Percentiles rank a stretch among this genome's conserved stretches.
phyloP scores from a whole-genome alignment of 2,329 filamentous ascomycete genomes.

The Fusarium illudens region DNA sequence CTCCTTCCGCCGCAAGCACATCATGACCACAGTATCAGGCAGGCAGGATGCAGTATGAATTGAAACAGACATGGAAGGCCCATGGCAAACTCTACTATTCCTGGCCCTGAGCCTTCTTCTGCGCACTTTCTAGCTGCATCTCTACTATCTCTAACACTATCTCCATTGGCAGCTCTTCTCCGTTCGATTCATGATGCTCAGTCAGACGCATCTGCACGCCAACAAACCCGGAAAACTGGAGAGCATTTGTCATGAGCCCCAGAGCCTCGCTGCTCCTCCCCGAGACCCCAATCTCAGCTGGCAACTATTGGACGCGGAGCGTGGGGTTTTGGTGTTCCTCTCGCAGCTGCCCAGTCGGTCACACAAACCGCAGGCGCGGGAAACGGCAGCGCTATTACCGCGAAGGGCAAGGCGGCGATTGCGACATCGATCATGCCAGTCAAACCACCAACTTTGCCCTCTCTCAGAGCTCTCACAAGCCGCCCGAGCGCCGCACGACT shows the following conservation, averaged over 20 bases:
- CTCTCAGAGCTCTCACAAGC: conserved; percentile 17
- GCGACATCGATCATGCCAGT: conserved; percentile 38
- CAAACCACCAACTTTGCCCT: conserved; percentile 23
- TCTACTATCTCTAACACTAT: background rate
- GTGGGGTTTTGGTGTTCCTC: conserved; percentile 15
- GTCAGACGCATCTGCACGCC: background rate
- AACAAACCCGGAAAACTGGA: background rate
- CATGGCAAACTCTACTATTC: background rate
- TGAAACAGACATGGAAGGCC: too few species aligned
- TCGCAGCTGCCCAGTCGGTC: background rate
- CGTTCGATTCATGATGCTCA: background rate
- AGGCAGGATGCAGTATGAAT: too few species aligned
- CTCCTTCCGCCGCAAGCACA: background rate
- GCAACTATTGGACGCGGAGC: background rate
- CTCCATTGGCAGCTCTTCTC: background rate
- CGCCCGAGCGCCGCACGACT: conserved; percentile 15
- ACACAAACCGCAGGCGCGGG: conserved; percentile 2
- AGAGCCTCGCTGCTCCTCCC: background rate
- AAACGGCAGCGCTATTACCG: conserved; percentile 29
- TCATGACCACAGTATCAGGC: too few species aligned
- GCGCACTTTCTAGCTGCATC: background rate
- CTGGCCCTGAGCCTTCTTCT: background rate
- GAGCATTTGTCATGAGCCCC: background rate
- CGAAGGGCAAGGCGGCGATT: conserved; percentile 39
- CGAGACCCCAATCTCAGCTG: background rate